phyloP scores from a whole-genome alignment of 2,329 filamentous ascomycete genomes.

The Aspergillus japonicus region DNA sequence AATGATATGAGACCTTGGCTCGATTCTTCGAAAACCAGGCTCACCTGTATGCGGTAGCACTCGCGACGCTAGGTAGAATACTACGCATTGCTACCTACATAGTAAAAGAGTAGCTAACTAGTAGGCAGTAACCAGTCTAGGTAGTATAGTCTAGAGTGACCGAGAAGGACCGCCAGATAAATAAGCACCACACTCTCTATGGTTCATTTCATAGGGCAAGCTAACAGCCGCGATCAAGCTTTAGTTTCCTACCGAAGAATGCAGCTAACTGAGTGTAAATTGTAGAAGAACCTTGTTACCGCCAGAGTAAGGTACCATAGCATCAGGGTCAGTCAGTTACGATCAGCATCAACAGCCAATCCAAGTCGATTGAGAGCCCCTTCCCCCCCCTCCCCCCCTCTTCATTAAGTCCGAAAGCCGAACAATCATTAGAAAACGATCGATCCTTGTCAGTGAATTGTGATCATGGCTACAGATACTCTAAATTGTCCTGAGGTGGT shows the following conservation, averaged over 20 bases:
- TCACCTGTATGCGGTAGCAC: too few relatives aligned
- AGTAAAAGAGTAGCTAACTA: too few relatives aligned
- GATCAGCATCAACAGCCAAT: too few relatives aligned
- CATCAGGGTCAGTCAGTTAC: not conserved
- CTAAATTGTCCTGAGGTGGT: not conserved
- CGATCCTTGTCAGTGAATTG: not conserved
- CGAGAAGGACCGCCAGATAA: not conserved
- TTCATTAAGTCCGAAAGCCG: not conserved
- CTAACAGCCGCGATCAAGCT: not conserved
- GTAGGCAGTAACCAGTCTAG: too few relatives aligned
- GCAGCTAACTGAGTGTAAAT: not conserved
- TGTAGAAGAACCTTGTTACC: conserved; percentile 4
- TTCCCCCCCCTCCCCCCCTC: too few relatives aligned
- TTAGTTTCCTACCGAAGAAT: conserved; percentile 2
- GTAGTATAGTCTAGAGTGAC: not conserved
- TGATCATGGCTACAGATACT: not conserved
- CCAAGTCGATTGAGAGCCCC: too few relatives aligned
- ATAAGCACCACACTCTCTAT: not conserved
- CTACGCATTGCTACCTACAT: not conserved
- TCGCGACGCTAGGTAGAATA: not conserved
- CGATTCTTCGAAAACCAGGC: not conserved
- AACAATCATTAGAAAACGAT: not conserved
- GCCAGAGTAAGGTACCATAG: not conserved
- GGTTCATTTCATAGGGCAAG: not conserved
- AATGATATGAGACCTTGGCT: not conserved